Base-by-base conservation (phyloP, 148 eudicot genomes). In the Pouteria glomerata region DNA sequence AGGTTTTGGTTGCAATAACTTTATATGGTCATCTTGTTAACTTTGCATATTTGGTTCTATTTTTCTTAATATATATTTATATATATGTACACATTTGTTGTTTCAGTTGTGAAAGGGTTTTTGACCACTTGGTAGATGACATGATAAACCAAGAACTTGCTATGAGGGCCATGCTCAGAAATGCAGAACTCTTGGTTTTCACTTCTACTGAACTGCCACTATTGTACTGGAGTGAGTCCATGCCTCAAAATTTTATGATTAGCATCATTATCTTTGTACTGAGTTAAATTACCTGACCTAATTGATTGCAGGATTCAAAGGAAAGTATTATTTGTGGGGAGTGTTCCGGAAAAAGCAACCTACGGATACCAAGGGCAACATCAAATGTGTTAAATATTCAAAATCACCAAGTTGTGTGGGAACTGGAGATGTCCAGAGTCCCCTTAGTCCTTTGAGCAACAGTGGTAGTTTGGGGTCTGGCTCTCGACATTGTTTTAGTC, bases 271-370 rank as follows among this genome's bases (percentile, higher is more conserved):
- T 21, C 24, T 64, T 50, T 47, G 21, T 27, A 34, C 34, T 50
- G 65, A 24, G 23, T 65, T 59, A 30, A 31, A 62, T 21, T 15
- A 14, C 0, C 8, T 30, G 23, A 24, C 56, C 18, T 34, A n/a
- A 53, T 45, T 13, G 51, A 39, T 70, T 77, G 50, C 88, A 89
- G 95, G 72, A 83, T 83, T 84, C 60, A 71, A 81, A 53, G 82
- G 84, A 31, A 85, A 76, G 69, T 77, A 81, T 69, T 90, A 85
- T 73, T 72, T 87, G 23, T 90, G 96, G 96, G 96, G 96, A 19
- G 85, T 83, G 21, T 81, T 90, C 48, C 74, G 78, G 74, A 70
- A 37, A 42, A 85, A 85, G 60, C 78, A 78, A 64, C 42, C 53
- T 57, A 31, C 16, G 45, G 51, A 14, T 69, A 23, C 14, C 37